Base-by-base conservation (phyloP, 2,329 filamentous ascomycete genomes). In the Calonectria multiphialidica region DNA sequence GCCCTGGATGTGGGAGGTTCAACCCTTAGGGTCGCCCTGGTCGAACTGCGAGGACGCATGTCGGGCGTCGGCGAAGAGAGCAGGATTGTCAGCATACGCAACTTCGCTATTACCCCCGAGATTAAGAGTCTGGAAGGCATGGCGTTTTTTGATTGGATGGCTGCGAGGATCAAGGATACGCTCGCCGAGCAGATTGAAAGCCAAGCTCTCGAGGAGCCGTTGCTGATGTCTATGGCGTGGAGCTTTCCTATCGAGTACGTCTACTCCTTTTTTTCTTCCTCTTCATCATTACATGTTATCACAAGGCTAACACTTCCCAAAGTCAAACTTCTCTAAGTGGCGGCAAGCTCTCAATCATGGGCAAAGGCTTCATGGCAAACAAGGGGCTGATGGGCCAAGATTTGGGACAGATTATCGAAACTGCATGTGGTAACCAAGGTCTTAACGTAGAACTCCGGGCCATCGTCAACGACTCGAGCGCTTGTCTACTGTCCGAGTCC, bases 1-100 rank as follows among this genome's bases (percentile, higher is more conserved):
- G 90, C 91, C 25, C 84, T 93, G 44, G 92, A 94, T 80, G 90
- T 94, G n/a, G 92, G 92, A 44, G 92, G 92, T 2, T 93, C 92
- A 44, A 94, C 91, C 13, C 83, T 93, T 72, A 87, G 92, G 65
- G 90, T 94, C 35, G 92, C 90, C 7, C 79, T 93, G 75, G 90
- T 93, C 55, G 87, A 92, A 74, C 84, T 93, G 68, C 83, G 84
- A 64, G 90, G 90, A 13, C 84, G 85, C 35, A 83, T 82, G 25
- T 79, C 80, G 25, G 74, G 74, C 7, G 80, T 79, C 9, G 84
- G 82, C 23, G 81, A 82, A 61, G 86, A 86, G 77, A 88, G 85
- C 75, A 84, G 85, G 70, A 91, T 93, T 73, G 81, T 91, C 68
- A 87, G 85, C 72, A 89, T 89, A 76, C 85, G 85, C 66, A 87